Base-by-base conservation (phyloP, 257 asterid genomes). In the Nyctanthes arbortristis region DNA sequence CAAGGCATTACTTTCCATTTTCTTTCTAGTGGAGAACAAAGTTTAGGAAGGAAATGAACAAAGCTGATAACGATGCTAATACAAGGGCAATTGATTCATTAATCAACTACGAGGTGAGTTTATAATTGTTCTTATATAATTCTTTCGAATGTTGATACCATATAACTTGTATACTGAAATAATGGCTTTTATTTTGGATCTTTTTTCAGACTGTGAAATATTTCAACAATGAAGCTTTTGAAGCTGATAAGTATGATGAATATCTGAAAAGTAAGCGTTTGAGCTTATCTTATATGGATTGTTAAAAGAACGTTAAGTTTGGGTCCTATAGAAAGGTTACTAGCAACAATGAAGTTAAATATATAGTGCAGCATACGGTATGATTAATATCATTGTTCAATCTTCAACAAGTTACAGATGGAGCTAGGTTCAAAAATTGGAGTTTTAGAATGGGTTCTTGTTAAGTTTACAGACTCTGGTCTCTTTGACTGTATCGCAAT, bases 61-160 rank as follows among this genome's bases (percentile, higher is more conserved):
- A 89, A 85, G 99, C 99, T 67, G 99, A 93, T 79, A 91, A 93
- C 78, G 99, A 93, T 82, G 96, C 97, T 56, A 84, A 84, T 77
- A 86, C 96, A 57, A 89, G 93, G 75, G 96, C 97, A 36, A 75
- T 88, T 65, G 99, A 93, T 81, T 93, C 99, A 58, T 84, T 93
- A 76, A 93, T 93, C 63, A 93, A 93, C 81, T 93, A 93, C 70
- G 99, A 93, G 91, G 99, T 85, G 78, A 79, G 83, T 58, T 76
- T 66, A 39, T 30, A 65, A 65, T 66, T 43, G 66, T 33, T 73
- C 34, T 55, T 4, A 6, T 49, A n/a, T 66, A 63, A 54, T 27
- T 60, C 27, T 45, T 61, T 57, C 72, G 55, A 69, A 65, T 25
- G 37, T 63, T 54, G 70, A 67, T 69, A 30, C 34, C 37, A 7